Conservation (phyloP, 2,329 filamentous ascomycete species). For the Trichoderma aggressivum region DNA sequence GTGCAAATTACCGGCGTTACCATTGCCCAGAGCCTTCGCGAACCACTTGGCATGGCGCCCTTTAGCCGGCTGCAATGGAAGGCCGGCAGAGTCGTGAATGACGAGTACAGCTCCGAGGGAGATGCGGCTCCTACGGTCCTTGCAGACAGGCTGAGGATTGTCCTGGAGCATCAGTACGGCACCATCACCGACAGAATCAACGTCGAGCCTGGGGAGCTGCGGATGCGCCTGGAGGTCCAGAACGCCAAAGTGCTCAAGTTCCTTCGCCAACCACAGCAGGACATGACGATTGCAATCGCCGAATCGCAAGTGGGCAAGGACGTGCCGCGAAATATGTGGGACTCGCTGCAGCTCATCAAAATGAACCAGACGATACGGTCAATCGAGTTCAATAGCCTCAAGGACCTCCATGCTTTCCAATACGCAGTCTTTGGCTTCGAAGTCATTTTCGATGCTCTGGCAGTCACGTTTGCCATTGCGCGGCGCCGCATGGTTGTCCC, state of each 20-base stretch:
- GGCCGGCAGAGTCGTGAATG: slow-evolving; percentile 68
- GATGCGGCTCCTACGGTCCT: slow-evolving; percentile 66
- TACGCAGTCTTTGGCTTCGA: slow-evolving; percentile 74
- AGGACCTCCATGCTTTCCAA: slow-evolving; percentile 76
- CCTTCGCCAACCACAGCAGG: slow-evolving; percentile 69
- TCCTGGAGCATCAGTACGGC: slow-evolving; percentile 72
- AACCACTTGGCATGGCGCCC: slow-evolving; percentile 47
- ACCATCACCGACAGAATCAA: slow-evolving; percentile 83
- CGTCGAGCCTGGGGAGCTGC: slow-evolving; percentile 70
- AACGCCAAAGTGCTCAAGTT: slow-evolving; percentile 62
- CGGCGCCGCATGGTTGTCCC: slow-evolving; percentile 85
- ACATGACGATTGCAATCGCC: slow-evolving; percentile 72
- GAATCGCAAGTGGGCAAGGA: slow-evolving; percentile 63
- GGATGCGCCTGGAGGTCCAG: slow-evolving; percentile 61
- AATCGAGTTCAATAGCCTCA: slow-evolving; percentile 62
- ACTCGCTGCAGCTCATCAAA: slow-evolving; percentile 59
- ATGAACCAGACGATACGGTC: slow-evolving; percentile 64
- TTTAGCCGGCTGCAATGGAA: slow-evolving; percentile 61
- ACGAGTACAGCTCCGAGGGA: slow-evolving; percentile 58
- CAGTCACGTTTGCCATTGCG: slow-evolving; percentile 74
- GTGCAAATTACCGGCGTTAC: slow-evolving; percentile 63
- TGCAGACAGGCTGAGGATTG: slow-evolving; percentile 70
- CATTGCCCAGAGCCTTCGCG: slow-evolving; percentile 53
- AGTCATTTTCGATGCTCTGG: slow-evolving; percentile 71
- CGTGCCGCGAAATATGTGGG: slow-evolving; percentile 58